Evolutionary conservation across 306 rosid species (phyloP).

Genomic region (Luffa acutangula): DNA sequence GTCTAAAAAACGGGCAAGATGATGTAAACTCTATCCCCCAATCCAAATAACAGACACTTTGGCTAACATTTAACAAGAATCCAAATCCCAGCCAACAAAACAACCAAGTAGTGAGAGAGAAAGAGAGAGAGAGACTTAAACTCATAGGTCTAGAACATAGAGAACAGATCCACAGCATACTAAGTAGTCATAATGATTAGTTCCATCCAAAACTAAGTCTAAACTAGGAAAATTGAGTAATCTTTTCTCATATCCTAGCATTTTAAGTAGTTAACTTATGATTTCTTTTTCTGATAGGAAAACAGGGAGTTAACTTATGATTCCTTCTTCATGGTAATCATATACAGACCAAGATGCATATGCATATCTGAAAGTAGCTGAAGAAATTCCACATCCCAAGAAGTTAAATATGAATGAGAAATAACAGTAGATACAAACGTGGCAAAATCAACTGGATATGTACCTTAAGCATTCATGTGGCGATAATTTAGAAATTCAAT

Average conservation of each 20-base stretch:
- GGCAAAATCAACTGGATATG: background rate
- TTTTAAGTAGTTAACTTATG: background rate
- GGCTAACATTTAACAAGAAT: background rate
- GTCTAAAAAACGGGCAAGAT: background rate
- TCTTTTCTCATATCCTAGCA: background rate
- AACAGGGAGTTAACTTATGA: background rate
- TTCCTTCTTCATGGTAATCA: background rate
- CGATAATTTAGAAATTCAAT: background rate
- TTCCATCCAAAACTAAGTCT: background rate
- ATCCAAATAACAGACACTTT: background rate
- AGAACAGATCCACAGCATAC: background rate
- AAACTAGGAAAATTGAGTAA: background rate
- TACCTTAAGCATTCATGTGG: background rate
- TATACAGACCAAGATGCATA: background rate
- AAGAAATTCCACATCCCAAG: background rate
- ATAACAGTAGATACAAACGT: background rate
- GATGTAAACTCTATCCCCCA: background rate
- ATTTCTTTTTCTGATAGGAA: background rate
- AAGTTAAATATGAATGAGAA: background rate
- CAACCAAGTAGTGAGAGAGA: background rate
- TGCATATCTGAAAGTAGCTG: background rate
- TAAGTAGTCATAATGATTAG: background rate
- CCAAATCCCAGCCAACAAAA: background rate
- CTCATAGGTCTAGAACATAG: background rate
- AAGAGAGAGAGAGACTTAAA: background rate